A percentile compares a stretch with the other conserved stretches of the same genome.
Conservation (phyloP, 768 basidiomycete genomes). For the Tricholoma furcatifolium region DNA sequence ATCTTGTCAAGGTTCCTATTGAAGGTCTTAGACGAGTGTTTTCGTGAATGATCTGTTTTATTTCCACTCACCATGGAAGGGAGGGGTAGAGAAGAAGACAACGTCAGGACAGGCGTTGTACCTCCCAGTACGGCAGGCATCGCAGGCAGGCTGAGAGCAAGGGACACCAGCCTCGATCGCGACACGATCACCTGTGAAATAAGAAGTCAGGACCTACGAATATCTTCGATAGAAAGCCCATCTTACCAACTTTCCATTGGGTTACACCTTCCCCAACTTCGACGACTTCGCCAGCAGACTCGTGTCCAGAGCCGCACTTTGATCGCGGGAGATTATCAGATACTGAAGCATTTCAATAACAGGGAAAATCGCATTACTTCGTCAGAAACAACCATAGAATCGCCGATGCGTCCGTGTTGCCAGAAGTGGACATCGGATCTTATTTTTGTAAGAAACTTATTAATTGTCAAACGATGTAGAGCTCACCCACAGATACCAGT, state of each 20-base stretch:
- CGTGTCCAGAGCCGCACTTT: conserved; percentile 69
- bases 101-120: conserved; percentile 63
- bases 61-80: conserved; percentile 51
- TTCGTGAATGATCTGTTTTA: neutral
- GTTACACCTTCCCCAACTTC: conserved; percentile 67
- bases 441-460: neutral
- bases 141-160: conserved; percentile 60
- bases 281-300: conserved; percentile 66
- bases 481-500: conserved; percentile 70
- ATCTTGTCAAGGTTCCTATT: conserved; percentile 60
- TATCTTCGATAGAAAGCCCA: neutral
- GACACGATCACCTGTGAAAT: conserved; percentile 54
- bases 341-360: neutral
- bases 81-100: conserved; percentile 72
- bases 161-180: conserved; percentile 72
- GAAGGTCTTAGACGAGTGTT: neutral
- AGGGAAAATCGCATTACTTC: conserved; percentile 37
- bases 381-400: conserved; percentile 69
- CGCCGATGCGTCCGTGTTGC: conserved; percentile 67
- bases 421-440: conserved; percentile 77
- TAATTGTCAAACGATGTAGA: neutral
- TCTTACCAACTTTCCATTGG: conserved; percentile 57
- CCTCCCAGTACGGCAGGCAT: conserved; percentile 59
- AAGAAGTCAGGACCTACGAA: neutral
- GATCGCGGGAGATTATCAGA: neutral